Percentiles rank a stretch among this genome's conserved stretches.
Conservation (phyloP, 2,329 filamentous ascomycete species). For the Fusarium siculi region DNA sequence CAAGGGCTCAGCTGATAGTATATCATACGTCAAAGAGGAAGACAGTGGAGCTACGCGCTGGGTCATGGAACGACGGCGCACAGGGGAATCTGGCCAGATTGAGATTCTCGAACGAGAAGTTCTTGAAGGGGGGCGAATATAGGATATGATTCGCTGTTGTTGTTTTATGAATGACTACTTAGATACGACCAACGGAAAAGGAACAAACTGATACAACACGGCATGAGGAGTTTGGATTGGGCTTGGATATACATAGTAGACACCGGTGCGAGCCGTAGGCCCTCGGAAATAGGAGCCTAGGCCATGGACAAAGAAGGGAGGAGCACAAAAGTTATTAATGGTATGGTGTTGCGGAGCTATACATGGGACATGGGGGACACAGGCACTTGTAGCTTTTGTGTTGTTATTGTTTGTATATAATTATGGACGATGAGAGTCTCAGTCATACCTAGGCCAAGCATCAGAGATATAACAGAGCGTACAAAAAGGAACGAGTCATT, state of each 20-base stretch:
- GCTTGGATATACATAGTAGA: conserved; percentile 29
- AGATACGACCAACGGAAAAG: conserved; percentile 4
- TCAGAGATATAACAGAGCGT: conserved; percentile 5
- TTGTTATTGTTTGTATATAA: conserved; percentile 8
- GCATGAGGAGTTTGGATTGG: conserved; percentile 31
- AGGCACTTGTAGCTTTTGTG: conserved; percentile 1
- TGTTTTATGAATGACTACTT: conserved; percentile 14
- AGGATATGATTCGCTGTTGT: conserved; percentile 18
- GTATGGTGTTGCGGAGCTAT: conserved; percentile 21
- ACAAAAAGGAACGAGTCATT: not conserved
- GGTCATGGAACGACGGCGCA: conserved; percentile 76
- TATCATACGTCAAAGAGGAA: conserved; percentile 76
- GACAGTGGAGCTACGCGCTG: conserved; percentile 69
- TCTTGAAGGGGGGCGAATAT: conserved; percentile 66
- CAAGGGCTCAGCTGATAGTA: conserved; percentile 71
- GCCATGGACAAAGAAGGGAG: conserved; percentile 1
- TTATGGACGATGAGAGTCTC: not conserved
- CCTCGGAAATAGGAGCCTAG: not conserved
- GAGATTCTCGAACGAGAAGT: conserved; percentile 74
- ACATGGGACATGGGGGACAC: conserved; percentile 2
- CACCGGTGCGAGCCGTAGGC: conserved; percentile 14
- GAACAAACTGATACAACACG: conserved; percentile 14
- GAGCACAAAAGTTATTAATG: conserved; percentile 28
- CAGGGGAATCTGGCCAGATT: conserved; percentile 71
- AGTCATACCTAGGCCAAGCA: not conserved